These are phyloP conservation scores for Rhizophagus prolifer DNA, from an alignment of 192 early-diverging fungal species.

Conservation along the genomic window DNA sequence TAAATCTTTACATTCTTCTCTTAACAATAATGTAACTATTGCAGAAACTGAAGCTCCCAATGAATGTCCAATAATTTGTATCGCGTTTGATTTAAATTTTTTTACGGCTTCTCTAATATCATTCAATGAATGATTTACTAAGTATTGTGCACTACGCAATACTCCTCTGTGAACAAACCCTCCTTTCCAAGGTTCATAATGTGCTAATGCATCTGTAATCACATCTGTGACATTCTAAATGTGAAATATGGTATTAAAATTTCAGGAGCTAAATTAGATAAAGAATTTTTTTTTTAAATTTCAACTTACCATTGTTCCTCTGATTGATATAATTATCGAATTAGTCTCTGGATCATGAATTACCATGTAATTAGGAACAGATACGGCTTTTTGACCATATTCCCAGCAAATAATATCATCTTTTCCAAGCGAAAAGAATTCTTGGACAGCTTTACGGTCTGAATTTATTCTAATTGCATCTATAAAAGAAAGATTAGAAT, in stretches of 20 bases:
- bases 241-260: not conserved
- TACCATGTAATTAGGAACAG: slow-evolving; percentile 43
- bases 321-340: slow-evolving; percentile 40
- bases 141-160: slow-evolving; percentile 42
- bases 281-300: not conserved
- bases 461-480: slow-evolving; percentile 45
- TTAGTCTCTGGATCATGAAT: slow-evolving; percentile 43
- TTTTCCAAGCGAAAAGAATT: slow-evolving; percentile 45
- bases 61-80: slow-evolving; percentile 45
- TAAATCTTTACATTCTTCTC: slow-evolving; percentile 36
- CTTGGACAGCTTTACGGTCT: slow-evolving; percentile 39
- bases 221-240: slow-evolving; percentile 42
- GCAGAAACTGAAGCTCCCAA: slow-evolving; percentile 40
- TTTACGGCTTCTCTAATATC: slow-evolving; percentile 37
- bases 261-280: not conserved
- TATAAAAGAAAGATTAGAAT: slow-evolving; percentile 12
- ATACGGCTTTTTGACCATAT: slow-evolving; percentile 38
- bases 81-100: slow-evolving; percentile 41
- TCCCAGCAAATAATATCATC: slow-evolving; percentile 47
- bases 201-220: slow-evolving; percentile 44
- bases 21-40: slow-evolving; percentile 36
- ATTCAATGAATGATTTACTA: slow-evolving; percentile 37
- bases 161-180: slow-evolving; percentile 45
- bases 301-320: slow-evolving; percentile 41
- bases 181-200: slow-evolving; percentile 45